phyloP scores from a whole-genome alignment of 352 stramenopile genomes.

The Globisporangium megalacanthum region DNA sequence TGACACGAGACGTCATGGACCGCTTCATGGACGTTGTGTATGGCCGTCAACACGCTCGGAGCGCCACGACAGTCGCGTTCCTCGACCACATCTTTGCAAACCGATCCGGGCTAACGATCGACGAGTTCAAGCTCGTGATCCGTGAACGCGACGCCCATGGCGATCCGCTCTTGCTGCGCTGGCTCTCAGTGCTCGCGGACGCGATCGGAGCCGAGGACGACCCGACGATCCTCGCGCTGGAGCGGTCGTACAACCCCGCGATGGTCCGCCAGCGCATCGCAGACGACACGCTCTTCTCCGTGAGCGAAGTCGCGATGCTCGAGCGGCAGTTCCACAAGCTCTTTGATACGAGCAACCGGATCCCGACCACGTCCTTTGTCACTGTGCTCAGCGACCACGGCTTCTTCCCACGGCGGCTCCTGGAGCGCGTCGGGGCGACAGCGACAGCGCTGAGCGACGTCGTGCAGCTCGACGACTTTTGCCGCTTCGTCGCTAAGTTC shows the following conservation, averaged over 20 bases:
- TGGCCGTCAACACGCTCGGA: slow-evolving; percentile 42
- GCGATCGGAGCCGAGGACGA: slow-evolving; percentile 71
- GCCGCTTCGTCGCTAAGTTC: slow-evolving; percentile 69
- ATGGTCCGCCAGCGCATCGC: slow-evolving; percentile 76
- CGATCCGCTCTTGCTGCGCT: slow-evolving; percentile 54
- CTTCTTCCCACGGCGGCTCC: slow-evolving; percentile 42
- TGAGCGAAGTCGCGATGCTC: slow-evolving; percentile 64
- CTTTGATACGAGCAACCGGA: slow-evolving; percentile 67
- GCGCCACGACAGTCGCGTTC: slow-evolving; percentile 37
- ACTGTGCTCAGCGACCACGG: slow-evolving; percentile 37
- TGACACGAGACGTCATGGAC: slow-evolving; percentile 67
- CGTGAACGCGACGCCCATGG: slow-evolving; percentile 45
- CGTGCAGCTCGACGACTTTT: slow-evolving; percentile 82
- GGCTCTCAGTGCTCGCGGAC: slow-evolving; percentile 56
- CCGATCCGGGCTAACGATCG: slow-evolving; percentile 32
- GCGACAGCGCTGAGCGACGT: slow-evolving; percentile 36
- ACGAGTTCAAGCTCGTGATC: slow-evolving; percentile 59
- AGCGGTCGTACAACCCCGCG: slow-evolving; percentile 77
- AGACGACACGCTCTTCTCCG: slow-evolving; percentile 59
- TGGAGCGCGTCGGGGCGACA: slow-evolving; percentile 35
- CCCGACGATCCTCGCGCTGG: slow-evolving; percentile 57
- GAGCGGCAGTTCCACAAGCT: slow-evolving; percentile 78
- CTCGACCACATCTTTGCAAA: slow-evolving; percentile 56
- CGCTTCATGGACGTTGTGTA: slow-evolving; percentile 87
- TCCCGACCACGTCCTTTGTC: slow-evolving; percentile 54